Base-by-base conservation (phyloP, 176 grass and related monocot genomes). In the Avena insularis region DNA sequence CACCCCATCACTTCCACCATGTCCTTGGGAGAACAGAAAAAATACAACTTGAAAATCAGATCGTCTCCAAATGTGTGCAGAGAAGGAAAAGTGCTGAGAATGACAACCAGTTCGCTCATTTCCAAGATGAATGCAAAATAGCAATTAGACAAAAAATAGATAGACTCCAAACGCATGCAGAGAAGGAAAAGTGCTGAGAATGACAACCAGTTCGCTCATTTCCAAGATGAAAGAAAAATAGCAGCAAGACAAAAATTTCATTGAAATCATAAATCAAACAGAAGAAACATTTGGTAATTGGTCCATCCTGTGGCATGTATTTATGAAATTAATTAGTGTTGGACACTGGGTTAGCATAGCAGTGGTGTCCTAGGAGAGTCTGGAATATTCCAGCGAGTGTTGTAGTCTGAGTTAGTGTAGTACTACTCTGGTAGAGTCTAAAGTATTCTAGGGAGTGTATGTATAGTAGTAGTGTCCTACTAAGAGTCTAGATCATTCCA, bases 1-100 rank as follows among this genome's bases (percentile, higher is more conserved):
- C 64, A 91, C 88, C 12, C 88, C 90, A 88, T 98, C 96, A 86
- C 96, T 98, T 82, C 96, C 96, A 23, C 96, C 96, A 74, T 95
- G 96, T 59, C 96, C 96, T 98, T 75, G 3, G 8, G 61, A 82
- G 54, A 43, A 71, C 5, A 79, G 29, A 88, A 8, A 82, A 81
- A 75, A 82, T 77, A 76, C 10, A 53, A 81, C 35, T 48, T 53
- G 8, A 75, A 81, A 33, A 77, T 85, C 71, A 85, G 51, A 91
- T 21, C 21, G 62, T 72, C 62, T 25, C 35, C 20, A 73, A 43
- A 29, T 29, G 29, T 2, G 29, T 29, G 25, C 11, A 57, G 8
- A 38, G 8, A 5, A 74, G 76, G 43, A 70, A 12, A 12, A 53
- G 23, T 27, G 45, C 73, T 57, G 74, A 4, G 74, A 84, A 53